A percentile compares a stretch with the other conserved stretches of the same genome.
Evolutionary conservation across 306 rosid species (phyloP).

Genomic region (Fragaria nilgerrensis): DNA sequence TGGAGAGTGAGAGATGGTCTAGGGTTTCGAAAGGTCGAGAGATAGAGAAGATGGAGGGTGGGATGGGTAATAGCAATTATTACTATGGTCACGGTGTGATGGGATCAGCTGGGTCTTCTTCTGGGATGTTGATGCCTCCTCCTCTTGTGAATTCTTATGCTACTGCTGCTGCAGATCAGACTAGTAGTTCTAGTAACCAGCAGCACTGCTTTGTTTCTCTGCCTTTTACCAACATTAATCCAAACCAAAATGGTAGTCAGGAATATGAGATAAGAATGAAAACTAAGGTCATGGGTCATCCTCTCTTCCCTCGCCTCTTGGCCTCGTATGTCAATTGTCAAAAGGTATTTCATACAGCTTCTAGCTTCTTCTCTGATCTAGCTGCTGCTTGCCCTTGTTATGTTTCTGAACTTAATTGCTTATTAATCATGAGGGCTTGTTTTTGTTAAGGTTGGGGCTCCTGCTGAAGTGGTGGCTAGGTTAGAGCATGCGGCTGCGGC

Average conservation of each 20-base stretch:
- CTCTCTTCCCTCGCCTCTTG: slow-evolving; percentile 41
- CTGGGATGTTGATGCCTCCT: slow-evolving; percentile 11
- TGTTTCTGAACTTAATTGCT: background rate
- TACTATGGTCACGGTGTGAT: slow-evolving; percentile 19
- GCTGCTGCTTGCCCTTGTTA: background rate
- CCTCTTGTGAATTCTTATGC: background rate
- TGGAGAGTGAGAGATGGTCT: slow-evolving; percentile 5
- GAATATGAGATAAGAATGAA: background rate
- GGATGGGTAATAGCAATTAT: slow-evolving; percentile 31
- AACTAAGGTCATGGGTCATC: slow-evolving; percentile 43
- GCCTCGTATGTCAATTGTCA: slow-evolving; percentile 27
- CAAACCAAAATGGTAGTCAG: slow-evolving; percentile 12
- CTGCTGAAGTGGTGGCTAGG: slow-evolving; percentile 42
- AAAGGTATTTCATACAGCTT: slow-evolving; percentile 28
- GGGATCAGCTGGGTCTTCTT: slow-evolving; percentile 27
- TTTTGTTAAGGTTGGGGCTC: slow-evolving; percentile 39
- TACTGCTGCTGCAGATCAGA: slow-evolving; percentile 1
- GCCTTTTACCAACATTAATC: slow-evolving; percentile 21
- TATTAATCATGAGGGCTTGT: background rate
- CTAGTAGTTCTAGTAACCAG: slow-evolving; percentile 11
- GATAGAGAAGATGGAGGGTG: slow-evolving; percentile 20
- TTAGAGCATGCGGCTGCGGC: slow-evolving; percentile 30
- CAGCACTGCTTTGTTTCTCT: slow-evolving; percentile 33
- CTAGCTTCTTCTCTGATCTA: background rate
- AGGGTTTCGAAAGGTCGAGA: slow-evolving; percentile 8